Base-by-base conservation (phyloP, 2,329 filamentous ascomycete species). In the Cladosporium colombiae region DNA sequence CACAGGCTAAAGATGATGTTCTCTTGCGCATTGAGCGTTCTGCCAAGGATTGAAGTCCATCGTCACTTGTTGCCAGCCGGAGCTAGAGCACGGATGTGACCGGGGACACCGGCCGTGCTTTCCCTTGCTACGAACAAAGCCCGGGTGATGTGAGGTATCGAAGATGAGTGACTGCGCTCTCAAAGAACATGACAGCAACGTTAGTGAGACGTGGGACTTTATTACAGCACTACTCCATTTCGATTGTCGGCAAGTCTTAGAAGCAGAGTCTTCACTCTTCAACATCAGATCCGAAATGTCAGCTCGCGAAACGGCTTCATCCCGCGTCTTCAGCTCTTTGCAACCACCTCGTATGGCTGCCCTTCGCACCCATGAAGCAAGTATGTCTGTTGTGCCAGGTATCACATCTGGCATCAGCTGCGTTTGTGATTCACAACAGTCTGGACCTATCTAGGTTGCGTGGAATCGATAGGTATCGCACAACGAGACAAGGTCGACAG, bases 1-100 rank as follows among this genome's bases (percentile, higher is more conserved):
- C 56, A 31, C 56, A 46, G 59, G 29, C 46, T 33, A 62, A 62
- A 62, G 59, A 62, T 50, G 59, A 27, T 53, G 59, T 53, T 46
- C 59, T 62, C 46, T 46, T 40, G 37, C 56, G 37, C 56, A 59
- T 59, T 59, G 56, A 59, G 25, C 56, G 35, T 7, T 59, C 56
- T 46, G 56, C 56, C 56, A 59, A 59, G 55, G 56, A 59, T 59
- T 31, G 56, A 59, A 59, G 56, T 59, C 56, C 29, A 59, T 40
- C 56, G 56, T 59, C 56, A 59, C 56, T 59, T 59, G 40, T 46
- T 23, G 56, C 56, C 55, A 35, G 55, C 55, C 55, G 52, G 52
- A 55, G 55, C 55, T 57, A 57, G 55, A 57, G 55, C 55, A 57
- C 55, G 55, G 55, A 57, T 57, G 55, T 57, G 55, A 40, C 55